Base-by-base conservation (phyloP, 169 alveolate species). In the Cytauxzoon felis region DNA sequence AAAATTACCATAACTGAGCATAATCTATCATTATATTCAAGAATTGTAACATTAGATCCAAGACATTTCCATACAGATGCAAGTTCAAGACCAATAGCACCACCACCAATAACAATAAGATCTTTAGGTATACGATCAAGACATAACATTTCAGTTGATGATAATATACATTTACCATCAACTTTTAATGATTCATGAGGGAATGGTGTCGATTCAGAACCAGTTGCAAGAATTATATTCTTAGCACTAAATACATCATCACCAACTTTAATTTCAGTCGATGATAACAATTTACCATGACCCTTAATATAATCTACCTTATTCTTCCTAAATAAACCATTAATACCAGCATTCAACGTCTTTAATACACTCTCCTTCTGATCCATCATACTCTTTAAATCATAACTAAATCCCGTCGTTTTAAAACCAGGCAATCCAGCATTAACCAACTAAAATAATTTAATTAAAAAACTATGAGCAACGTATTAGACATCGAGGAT, bases 71-170 rank as follows among this genome's bases (percentile, higher is more conserved):
- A 96, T 9, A 95, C 98, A 3, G 96, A 87, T 36, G 98, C 98
- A 33, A 96, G 80, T 81, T 96, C 99, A n/a, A 96, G 91, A 26
- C 99, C 99, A 41, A 96, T 95, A 32, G 95, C 98, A 16, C 99
- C 99, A n/a, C 98, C 98, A n/a, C 99, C 99, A 47, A 95, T 89
- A 24, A 95, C 96, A 18, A 93, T 89, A 78, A 96, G 40, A 48
- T 80, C 85, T 87, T 91, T 87, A 13, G 98, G 98, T 36, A 93
- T 93, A 60, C 81, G 47, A 24, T 78, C 61, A 27, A 93, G 78
- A 19, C 67, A 47, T 11, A 87, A 57, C 5, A 81, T 80, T 52
- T 80, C 87, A 52, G 71, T 81, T n/a, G 92, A 87, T n/a, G 86
- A 68, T 27, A 73, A 67, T 21, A 72, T 45, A 33, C 58, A 56